A percentile compares a stretch with the other conserved stretches of the same genome.
These are phyloP conservation scores for Aethionema arabicum DNA, from an alignment of 345 rosid species.

Conservation along the genomic window DNA sequence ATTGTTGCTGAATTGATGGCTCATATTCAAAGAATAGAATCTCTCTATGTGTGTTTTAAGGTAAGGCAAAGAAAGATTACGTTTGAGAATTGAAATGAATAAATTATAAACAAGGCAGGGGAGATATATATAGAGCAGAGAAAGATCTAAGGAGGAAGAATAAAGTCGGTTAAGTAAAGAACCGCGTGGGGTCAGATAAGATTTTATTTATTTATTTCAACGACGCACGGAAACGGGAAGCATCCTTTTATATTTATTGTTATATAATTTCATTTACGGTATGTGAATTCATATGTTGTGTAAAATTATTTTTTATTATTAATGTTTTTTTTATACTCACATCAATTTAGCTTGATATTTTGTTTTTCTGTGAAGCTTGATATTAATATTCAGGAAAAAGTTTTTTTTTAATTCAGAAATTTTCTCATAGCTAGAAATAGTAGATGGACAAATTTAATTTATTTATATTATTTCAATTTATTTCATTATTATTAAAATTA, in stretches of 20 bases:
- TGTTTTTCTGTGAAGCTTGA: too few relatives aligned
- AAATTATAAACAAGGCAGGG: too few relatives aligned
- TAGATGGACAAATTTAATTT: too few relatives aligned
- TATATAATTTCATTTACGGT: neutral
- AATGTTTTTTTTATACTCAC: too few relatives aligned
- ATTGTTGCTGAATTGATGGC: slow-evolving; percentile 27
- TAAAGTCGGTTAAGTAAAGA: neutral
- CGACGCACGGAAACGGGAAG: slow-evolving; percentile 7
- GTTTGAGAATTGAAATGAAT: too few relatives aligned
- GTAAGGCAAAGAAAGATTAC: neutral
- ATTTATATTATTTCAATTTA: too few relatives aligned
- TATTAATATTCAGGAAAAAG: too few relatives aligned
- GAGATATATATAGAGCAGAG: neutral
- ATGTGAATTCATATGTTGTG: too few relatives aligned
- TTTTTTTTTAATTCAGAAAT: too few relatives aligned
- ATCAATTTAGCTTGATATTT: too few relatives aligned
- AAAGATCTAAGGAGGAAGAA: neutral
- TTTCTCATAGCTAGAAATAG: too few relatives aligned
- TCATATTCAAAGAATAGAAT: slow-evolving; percentile 23
- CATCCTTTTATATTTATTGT: slow-evolving; percentile 9
- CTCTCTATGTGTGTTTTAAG: neutral
- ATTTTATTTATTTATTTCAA: slow-evolving; percentile 7
- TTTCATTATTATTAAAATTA: too few relatives aligned
- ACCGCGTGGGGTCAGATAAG: slow-evolving; percentile 28
- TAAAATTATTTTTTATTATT: neutral